A percentile compares a stretch with the other conserved stretches of the same genome.
Evolutionary conservation across 306 rosid species (phyloP).

Genomic region (Delonix regia): DNA sequence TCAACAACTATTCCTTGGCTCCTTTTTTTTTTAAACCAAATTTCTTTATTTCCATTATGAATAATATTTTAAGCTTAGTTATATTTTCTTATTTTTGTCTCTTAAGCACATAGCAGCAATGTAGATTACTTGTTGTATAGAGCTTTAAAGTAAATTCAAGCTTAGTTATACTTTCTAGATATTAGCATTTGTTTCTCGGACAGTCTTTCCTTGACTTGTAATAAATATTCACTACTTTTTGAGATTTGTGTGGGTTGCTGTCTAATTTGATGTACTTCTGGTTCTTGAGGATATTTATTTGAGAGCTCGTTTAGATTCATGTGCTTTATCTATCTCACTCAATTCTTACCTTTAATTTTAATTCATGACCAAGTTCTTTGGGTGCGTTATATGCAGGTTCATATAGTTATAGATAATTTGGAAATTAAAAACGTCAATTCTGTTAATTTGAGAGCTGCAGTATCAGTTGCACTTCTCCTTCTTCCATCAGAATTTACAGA

Average conservation of each 20-base stretch:
- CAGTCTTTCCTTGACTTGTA: neutral
- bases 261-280: slow-evolving; percentile 19
- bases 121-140: neutral
- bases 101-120: neutral
- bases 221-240: neutral
- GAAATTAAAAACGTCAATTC: slow-evolving; percentile 57
- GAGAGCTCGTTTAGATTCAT: neutral
- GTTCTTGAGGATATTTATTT: neutral
- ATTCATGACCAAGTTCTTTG: slow-evolving; percentile 4
- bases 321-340: slow-evolving; percentile 15
- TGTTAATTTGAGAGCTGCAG: slow-evolving; percentile 81
- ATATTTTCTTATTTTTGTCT: neutral
- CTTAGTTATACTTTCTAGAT: neutral
- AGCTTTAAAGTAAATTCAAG: neutral
- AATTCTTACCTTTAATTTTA: slow-evolving; percentile 13
- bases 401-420: slow-evolving; percentile 67
- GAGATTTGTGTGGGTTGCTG: neutral
- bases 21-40: no score
- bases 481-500: slow-evolving; percentile 81
- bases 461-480: slow-evolving; percentile 87
- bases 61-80: neutral
- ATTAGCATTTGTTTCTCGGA: neutral
- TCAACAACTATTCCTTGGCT: no score
- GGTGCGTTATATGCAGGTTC: slow-evolving; percentile 60
- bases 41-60: no score